Percentiles rank a stretch among this genome's conserved stretches.
phyloP scores from a whole-genome alignment of 2,329 filamentous ascomycete species.

The Alternaria gaisen region DNA sequence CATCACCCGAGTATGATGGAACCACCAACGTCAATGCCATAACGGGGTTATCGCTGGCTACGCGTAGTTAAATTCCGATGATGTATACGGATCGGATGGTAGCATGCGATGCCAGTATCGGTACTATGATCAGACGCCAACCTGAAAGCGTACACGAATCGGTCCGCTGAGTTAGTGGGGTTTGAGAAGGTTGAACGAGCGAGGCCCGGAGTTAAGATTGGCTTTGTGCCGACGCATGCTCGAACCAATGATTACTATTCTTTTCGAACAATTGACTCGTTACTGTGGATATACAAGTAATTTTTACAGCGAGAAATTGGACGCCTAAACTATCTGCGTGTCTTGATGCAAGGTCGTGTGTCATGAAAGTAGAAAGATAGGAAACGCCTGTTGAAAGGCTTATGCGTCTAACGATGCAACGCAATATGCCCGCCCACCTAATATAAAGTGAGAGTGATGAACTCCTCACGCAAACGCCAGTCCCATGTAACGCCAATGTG shows the following conservation, averaged over 20 bases:
- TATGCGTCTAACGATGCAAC: constrained; percentile 10
- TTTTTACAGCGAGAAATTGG: background rate
- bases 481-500: constrained; percentile 22
- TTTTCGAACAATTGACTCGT: background rate
- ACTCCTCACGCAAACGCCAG: constrained; percentile 25
- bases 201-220: background rate
- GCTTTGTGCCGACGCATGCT: background rate
- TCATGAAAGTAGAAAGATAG: background rate
- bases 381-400: constrained; percentile 12
- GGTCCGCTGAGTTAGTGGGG: background rate
- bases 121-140: background rate
- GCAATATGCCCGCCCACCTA: constrained; percentile 8
- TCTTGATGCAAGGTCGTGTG: background rate
- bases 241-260: background rate
- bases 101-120: background rate
- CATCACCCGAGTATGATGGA: background rate
- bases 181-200: background rate
- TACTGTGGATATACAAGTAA: background rate
- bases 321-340: background rate
- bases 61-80: background rate
- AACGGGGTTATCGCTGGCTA: background rate
- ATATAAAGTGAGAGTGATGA: constrained; percentile 42
- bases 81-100: background rate
- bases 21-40: background rate
- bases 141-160: background rate